These are phyloP conservation scores for Arabidopsis hybrid DNA, from an alignment of 441 rosid species.

Conservation along the genomic window DNA sequence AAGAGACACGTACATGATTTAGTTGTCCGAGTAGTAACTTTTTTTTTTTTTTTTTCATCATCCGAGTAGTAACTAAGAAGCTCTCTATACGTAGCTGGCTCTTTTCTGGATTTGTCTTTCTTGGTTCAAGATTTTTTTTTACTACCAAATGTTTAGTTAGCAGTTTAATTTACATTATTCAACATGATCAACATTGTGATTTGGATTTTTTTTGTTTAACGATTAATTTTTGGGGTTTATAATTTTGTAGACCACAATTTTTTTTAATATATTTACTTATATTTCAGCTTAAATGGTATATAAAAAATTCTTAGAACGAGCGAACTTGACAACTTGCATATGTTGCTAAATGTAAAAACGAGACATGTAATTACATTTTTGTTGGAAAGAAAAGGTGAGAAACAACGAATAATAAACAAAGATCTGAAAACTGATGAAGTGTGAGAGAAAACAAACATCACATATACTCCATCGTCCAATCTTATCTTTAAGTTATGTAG, in stretches of 20 bases:
- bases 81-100: constrained; percentile 8
- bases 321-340: neutral
- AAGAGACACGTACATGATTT: constrained; percentile 37
- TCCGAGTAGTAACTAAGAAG: constrained; percentile 34
- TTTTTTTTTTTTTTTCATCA: too few relatives aligned
- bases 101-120: constrained; percentile 6
- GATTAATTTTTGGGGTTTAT: neutral
- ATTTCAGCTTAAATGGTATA: neutral
- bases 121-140: constrained; percentile 1
- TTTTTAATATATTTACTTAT: neutral
- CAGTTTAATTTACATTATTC: neutral
- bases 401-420: constrained; percentile 32
- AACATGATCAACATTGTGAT: constrained; percentile 4
- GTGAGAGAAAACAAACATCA: constrained; percentile 35
- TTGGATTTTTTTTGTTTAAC: neutral
- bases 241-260: neutral
- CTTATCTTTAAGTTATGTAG: constrained; percentile 39
- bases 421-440: constrained; percentile 39
- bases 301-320: neutral
- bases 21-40: constrained; percentile 27
- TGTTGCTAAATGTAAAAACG: neutral
- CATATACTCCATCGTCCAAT: constrained; percentile 42
- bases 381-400: neutral
- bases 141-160: constrained; percentile 9
- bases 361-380: constrained; percentile 8